A percentile compares a stretch with the other conserved stretches of the same genome.
phyloP scores from a whole-genome alignment of 768 basidiomycete species.

The Mycena rosella region DNA sequence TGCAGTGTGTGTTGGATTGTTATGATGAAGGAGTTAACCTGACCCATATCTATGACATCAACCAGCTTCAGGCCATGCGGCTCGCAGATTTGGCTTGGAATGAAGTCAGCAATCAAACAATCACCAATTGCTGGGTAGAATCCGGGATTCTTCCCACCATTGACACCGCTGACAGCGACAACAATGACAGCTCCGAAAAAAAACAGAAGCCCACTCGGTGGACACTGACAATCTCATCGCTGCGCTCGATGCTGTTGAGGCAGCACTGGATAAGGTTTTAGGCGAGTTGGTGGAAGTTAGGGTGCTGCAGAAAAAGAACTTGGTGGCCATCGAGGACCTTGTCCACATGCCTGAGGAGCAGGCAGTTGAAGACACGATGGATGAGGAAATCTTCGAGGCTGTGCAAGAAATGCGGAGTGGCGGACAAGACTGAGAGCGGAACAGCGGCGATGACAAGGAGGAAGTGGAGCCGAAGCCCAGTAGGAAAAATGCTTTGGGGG shows the following conservation, averaged over 20 bases:
- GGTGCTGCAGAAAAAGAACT: not conserved
- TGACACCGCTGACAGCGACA: not conserved
- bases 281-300: not conserved
- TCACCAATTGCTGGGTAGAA: conserved; percentile 55
- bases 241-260: not conserved
- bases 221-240: not conserved
- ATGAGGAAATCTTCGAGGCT: not conserved
- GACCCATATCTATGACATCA: conserved; percentile 41
- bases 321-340: not conserved
- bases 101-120: conserved; percentile 47
- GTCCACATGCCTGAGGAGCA: conserved; percentile 3
- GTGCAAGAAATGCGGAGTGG: not conserved
- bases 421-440: not conserved
- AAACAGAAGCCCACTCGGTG: not conserved
- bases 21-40: conserved; percentile 33
- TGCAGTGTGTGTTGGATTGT: conserved; percentile 38
- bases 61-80: conserved; percentile 53
- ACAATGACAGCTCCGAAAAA: too few species aligned
- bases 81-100: conserved; percentile 50
- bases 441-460: conserved; percentile 1
- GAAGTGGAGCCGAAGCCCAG: conserved; percentile 32
- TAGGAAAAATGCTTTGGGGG: not conserved
- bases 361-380: not conserved
- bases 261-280: not conserved
- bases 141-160: conserved; percentile 43